Evolutionary conservation across 2,329 filamentous ascomycete genomes (phyloP), one percentile per base, ranked within the genome.

Genomic region (Fusarium sarcochroum): DNA sequence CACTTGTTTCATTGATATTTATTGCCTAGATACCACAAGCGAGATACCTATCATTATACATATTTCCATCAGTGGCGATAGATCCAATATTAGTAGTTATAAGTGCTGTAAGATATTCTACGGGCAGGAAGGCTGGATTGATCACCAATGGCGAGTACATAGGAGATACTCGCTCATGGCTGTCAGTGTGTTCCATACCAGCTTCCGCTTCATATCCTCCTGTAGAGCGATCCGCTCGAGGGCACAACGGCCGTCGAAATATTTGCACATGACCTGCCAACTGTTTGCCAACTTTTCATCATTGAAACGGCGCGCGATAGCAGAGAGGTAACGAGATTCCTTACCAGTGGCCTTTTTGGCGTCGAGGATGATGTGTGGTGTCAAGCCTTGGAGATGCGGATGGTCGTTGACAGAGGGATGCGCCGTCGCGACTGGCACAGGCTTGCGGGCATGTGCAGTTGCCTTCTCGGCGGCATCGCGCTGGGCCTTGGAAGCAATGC

Each of bases 171-270:
- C 91, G 67, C 87, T 86, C 85, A 91, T 90, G n/a, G 82, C 80
- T 40, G 85, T 86, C 56, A 92, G 78, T 55, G 90, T 82, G 46
- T 87, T 86, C 83, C 92, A 94, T 15, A 93, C 86, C 71, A 92
- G 90, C 80, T 95, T 97, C 58, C 93, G 85, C 82, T 96, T 97
- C 81, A 97, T 86, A 7, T 92, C 92, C 80, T 98, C 93, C 58
- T 91, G 87, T n/a, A 96, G 82, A 2, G 92, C 89, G 69, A 99
- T 91, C 72, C 94, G 90, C 81, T 99, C 96, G 62, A 98, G 84
- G 4, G 94, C 91, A 75, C 91, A 90, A 58, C 86, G 87, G 1
- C 96, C 96, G 77, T 98, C 94, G 72, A 98, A 93, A 78, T 98
- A 96, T 78, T 92, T 93, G 73, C 90, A 86, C 72, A 97, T 89